Base-by-base conservation (phyloP, 768 basidiomycete genomes). In the Suillus clintonianus region DNA sequence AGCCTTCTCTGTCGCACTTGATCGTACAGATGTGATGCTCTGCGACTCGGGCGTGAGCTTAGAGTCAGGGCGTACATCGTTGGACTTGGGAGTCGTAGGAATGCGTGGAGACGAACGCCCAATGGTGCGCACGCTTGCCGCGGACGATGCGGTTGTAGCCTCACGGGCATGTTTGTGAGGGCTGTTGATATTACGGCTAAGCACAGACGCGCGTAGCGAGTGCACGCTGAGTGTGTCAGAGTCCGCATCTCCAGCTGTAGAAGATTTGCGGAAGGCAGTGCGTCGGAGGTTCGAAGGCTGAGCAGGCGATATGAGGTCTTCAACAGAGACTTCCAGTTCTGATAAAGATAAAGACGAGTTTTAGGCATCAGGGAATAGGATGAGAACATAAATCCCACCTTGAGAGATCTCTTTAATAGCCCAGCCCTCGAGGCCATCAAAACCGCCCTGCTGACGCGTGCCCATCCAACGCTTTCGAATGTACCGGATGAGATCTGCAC, bases 341-440 rank as follows among this genome's bases (percentile, higher is more conserved):
- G 68, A 4, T 27, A 10, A 42, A 36, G 42, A 50, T 27, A 45
- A 22, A 65, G 41, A 65, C 39, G 1, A 45, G 42, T 58, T 41
- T 54, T 58, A 39, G 30, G 5, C 10, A 61, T 17, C n/a, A 15
- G 37, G 30, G 13, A 51, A 41, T 2, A 36, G 57, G 43, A 14
- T 5, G 30, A 22, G 56, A 15, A 59, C 53, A 36, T 37, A 30
- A n/a, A 48, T 27, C 68, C 15, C 41, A 76, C 76, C 76, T 66
- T 74, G 76, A 4, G 76, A 74, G 45, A 99, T 94, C 71, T 98
- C 97, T 72, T 94, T 90, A 60, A 96, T 73, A 0, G 91, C 88
- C 94, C 94, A 97, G 5, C 83, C 83, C 56, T 97, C 94, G n/a
- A 99, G 81, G 5, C 77, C 72, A 58, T 90, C 89, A 69, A 98